Conservation (phyloP, 495 filamentous ascomycete genomes). For the Penicillium canariense region DNA sequence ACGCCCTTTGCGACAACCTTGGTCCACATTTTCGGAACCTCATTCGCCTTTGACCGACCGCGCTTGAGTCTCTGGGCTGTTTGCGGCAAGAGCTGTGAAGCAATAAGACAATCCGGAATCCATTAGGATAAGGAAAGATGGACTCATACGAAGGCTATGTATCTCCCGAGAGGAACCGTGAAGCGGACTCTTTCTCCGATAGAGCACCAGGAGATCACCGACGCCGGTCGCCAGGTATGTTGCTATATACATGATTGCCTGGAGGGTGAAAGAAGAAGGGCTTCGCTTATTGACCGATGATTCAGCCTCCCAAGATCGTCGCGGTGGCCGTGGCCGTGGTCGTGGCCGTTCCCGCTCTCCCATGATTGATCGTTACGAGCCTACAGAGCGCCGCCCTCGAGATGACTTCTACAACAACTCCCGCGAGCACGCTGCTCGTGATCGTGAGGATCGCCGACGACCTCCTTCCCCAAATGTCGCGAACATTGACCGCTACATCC, state of each 20-base stretch:
- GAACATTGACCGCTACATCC: conserved; percentile 94
- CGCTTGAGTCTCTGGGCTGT: background rate
- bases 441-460: conserved; percentile 65
- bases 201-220: conserved; percentile 42
- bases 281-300: conserved; percentile 9
- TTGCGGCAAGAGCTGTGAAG: conserved; percentile 10
- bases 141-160: conserved; percentile 44
- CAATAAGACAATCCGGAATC: background rate
- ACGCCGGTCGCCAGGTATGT: conserved; percentile 54
- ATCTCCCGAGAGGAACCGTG: conserved; percentile 43
- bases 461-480: conserved; percentile 60
- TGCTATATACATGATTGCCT: background rate
- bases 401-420: conserved; percentile 50
- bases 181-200: conserved; percentile 34
- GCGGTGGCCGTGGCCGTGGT: conserved; percentile 42
- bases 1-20: conserved; percentile 11
- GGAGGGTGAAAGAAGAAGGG: background rate
- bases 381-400: conserved; percentile 52
- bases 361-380: conserved; percentile 70
- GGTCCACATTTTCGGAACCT: background rate
- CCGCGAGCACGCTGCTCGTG: conserved; percentile 69
- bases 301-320: conserved; percentile 48
- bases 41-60: conserved; percentile 4
- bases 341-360: conserved; percentile 71
- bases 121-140: conserved; percentile 23